phyloP scores from a whole-genome alignment of 2,329 filamentous ascomycete species.

The Fusarium mexicanum region DNA sequence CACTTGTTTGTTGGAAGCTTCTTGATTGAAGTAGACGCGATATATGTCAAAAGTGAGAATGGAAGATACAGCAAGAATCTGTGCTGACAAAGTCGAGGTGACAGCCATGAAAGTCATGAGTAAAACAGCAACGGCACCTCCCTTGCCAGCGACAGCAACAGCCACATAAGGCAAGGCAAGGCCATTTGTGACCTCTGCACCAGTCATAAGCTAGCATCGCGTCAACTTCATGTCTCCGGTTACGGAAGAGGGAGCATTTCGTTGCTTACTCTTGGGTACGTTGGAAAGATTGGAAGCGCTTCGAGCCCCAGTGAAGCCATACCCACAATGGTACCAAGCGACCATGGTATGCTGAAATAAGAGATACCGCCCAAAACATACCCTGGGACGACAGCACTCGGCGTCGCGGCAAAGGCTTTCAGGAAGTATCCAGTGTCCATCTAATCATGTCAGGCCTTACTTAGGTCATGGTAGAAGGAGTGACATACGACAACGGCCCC shows the following conservation, averaged over 20 bases:
- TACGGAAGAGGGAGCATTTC: rapidly evolving
- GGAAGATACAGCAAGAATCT: constrained; percentile 62
- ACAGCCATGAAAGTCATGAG: background rate
- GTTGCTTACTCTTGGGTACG: background rate
- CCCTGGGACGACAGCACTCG: background rate
- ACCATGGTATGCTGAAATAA: background rate
- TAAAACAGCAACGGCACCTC: background rate
- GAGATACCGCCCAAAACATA: background rate
- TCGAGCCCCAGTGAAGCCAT: background rate
- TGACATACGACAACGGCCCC: background rate
- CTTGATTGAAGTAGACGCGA: constrained; percentile 57
- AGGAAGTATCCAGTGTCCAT: background rate
- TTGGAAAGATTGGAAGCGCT: background rate
- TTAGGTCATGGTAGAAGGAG: rapidly evolving
- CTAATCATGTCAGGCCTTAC: background rate
- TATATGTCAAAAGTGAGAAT: constrained; percentile 66
- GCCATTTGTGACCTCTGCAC: background rate
- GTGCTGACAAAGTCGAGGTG: constrained; percentile 64
- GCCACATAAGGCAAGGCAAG: background rate
- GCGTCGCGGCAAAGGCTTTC: background rate
- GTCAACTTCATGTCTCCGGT: rapidly evolving
- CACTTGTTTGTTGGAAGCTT: constrained; percentile 57
- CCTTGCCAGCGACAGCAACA: background rate
- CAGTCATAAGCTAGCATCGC: background rate
- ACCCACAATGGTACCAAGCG: background rate